These are phyloP conservation scores for Hapsidospora chrysogenum DNA, from an alignment of 495 filamentous ascomycete genomes.

Conservation along the genomic window DNA sequence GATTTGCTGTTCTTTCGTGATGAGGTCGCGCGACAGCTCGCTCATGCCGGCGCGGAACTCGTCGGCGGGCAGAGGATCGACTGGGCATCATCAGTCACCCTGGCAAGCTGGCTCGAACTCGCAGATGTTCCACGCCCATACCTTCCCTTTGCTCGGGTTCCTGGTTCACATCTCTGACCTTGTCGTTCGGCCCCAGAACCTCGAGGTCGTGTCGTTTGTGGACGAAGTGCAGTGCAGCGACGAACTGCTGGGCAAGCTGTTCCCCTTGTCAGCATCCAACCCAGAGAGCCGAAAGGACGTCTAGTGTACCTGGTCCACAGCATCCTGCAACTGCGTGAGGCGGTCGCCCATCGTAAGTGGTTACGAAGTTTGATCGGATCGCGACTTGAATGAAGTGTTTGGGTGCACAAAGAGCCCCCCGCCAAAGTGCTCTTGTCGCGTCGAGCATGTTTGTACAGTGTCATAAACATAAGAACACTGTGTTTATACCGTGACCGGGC, in stretches of 20 bases:
- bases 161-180: constrained; percentile 38
- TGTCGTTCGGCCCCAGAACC: constrained; percentile 41
- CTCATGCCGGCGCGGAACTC: constrained; percentile 52
- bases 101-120: background rate
- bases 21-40: constrained; percentile 74
- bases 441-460: too few relatives aligned
- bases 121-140: constrained; percentile 4
- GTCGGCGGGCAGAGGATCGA: constrained; percentile 44
- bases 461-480: too few relatives aligned
- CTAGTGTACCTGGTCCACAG: constrained; percentile 62
- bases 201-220: constrained; percentile 64
- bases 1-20: constrained; percentile 88
- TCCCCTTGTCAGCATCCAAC: too few relatives aligned
- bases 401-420: too few relatives aligned
- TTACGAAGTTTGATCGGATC: too few relatives aligned
- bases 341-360: constrained; percentile 59
- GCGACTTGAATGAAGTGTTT: too few relatives aligned
- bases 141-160: constrained; percentile 23
- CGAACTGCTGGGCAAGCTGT: constrained; percentile 81
- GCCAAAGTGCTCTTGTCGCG: too few relatives aligned
- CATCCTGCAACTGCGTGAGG: constrained; percentile 87
- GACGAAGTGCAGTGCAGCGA: constrained; percentile 69
- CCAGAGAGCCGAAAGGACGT: too few relatives aligned
- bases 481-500: too few relatives aligned
- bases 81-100: constrained; percentile 12